A percentile compares a stretch with the other conserved stretches of the same genome.
phyloP scores from a whole-genome alignment of 495 filamentous ascomycete species.

The Penicillium goetzii region DNA sequence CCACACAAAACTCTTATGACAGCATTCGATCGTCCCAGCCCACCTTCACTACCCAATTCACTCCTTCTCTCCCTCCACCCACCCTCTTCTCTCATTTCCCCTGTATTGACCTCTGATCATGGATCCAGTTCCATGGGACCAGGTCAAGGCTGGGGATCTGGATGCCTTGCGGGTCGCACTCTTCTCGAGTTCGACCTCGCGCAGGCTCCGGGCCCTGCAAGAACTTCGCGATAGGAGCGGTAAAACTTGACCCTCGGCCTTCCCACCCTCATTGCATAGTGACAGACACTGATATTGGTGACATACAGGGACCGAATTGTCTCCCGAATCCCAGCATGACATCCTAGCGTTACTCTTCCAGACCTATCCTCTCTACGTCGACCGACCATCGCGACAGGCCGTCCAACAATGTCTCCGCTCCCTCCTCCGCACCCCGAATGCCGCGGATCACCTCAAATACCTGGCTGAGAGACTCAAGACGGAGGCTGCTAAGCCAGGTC shows the following conservation, averaged over 20 bases:
- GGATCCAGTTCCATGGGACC: constrained; percentile 55
- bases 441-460: constrained; percentile 56
- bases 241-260: constrained; percentile 26
- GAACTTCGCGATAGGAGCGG: constrained; percentile 53
- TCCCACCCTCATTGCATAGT: neutral
- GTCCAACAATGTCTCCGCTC: constrained; percentile 74
- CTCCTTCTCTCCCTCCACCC: constrained; percentile 20
- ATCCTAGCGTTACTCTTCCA: constrained; percentile 75
- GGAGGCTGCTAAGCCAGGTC: constrained; percentile 72
- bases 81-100: constrained; percentile 29
- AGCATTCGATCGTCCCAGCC: constrained; percentile 42
- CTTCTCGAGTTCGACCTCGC: constrained; percentile 53
- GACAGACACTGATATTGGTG: constrained; percentile 17
- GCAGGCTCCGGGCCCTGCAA: constrained; percentile 52
- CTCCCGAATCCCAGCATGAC: constrained; percentile 38
- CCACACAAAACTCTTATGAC: constrained; percentile 54
- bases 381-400: constrained; percentile 79
- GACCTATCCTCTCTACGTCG: constrained; percentile 85
- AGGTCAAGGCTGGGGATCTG: constrained; percentile 52
- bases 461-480: constrained; percentile 59
- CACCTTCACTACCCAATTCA: constrained; percentile 29
- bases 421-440: constrained; percentile 58
- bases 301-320: constrained; percentile 37
- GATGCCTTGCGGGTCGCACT: constrained; percentile 49
- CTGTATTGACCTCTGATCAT: constrained; percentile 45